Evolutionary conservation across 1,284 basidiomycete species (phyloP).

Genomic region (Marasmius tenuissimus): DNA sequence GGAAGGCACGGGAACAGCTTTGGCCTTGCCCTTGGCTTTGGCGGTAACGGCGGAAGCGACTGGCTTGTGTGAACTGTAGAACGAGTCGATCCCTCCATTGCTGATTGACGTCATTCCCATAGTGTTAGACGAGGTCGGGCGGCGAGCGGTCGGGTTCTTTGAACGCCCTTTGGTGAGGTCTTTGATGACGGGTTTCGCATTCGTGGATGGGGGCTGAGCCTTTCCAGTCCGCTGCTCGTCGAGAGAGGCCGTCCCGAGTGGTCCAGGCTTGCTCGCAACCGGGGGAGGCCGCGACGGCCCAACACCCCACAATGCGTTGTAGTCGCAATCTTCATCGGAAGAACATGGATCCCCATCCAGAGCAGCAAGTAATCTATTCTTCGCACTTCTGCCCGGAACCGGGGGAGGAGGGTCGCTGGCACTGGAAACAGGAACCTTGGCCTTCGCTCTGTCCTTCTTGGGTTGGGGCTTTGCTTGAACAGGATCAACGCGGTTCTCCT

Average conservation of each 20-base stretch:
- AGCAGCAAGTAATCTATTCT: background rate
- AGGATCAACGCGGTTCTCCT: background rate
- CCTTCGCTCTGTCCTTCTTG: background rate
- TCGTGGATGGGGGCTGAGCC: background rate
- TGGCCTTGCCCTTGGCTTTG: conserved; percentile 1
- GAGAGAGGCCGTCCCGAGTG: background rate
- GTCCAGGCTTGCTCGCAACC: too few relatives aligned
- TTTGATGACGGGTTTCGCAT: background rate
- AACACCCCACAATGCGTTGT: background rate
- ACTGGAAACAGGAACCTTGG: background rate
- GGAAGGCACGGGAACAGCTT: conserved; percentile 4
- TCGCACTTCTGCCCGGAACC: background rate
- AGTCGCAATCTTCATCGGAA: background rate
- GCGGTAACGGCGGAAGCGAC: background rate
- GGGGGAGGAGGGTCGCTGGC: background rate
- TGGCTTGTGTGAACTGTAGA: background rate
- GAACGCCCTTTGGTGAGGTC: background rate
- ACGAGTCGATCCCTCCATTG: background rate
- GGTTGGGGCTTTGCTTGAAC: background rate
- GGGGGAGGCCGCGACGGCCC: background rate
- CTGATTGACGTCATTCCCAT: background rate
- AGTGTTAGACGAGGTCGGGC: background rate
- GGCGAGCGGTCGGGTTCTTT: background rate
- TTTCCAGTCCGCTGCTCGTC: background rate
- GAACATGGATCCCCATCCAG: background rate